These are phyloP conservation scores for Lipomyces starkeyi DNA, from an alignment of 805 yeast genomes.

Conservation along the genomic window DNA sequence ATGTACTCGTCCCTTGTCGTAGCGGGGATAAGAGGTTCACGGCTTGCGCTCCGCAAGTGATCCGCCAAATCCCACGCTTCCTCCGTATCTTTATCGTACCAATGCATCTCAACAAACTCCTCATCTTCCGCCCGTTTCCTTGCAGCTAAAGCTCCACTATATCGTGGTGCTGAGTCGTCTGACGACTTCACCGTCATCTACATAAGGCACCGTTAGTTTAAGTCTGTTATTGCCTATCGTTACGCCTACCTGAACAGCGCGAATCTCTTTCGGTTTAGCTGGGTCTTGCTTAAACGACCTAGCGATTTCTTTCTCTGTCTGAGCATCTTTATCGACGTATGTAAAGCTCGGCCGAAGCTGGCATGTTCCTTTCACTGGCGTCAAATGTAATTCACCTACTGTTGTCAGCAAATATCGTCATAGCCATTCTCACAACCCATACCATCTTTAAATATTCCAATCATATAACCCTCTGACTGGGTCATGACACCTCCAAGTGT, in stretches of 20 bases:
- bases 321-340: constrained; percentile 68
- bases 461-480: constrained; percentile 45
- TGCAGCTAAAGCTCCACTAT: constrained; percentile 73
- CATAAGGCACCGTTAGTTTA: neutral
- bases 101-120: constrained; percentile 50
- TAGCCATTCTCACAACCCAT: neutral
- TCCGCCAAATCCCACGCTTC: constrained; percentile 47
- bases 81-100: constrained; percentile 52
- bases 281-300: constrained; percentile 50
- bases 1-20: constrained; percentile 39
- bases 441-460: constrained; percentile 52
- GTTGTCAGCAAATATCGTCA: neutral
- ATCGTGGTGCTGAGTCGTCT: constrained; percentile 62
- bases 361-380: constrained; percentile 68
- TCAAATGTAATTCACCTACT: constrained; percentile 58
- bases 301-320: constrained; percentile 52
- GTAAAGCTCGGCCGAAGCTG: constrained; percentile 84
- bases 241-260: constrained; percentile 60
- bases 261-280: constrained; percentile 54
- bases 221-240: neutral
- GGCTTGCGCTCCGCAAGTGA: constrained; percentile 35
- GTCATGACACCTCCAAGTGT: constrained; percentile 68
- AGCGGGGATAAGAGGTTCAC: constrained; percentile 32
- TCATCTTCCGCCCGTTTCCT: constrained; percentile 70
- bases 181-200: constrained; percentile 70